A percentile compares a stretch with the other conserved stretches of the same genome.
Evolutionary conservation across 345 rosid genomes (phyloP).

Genomic region (Salix caprea): DNA sequence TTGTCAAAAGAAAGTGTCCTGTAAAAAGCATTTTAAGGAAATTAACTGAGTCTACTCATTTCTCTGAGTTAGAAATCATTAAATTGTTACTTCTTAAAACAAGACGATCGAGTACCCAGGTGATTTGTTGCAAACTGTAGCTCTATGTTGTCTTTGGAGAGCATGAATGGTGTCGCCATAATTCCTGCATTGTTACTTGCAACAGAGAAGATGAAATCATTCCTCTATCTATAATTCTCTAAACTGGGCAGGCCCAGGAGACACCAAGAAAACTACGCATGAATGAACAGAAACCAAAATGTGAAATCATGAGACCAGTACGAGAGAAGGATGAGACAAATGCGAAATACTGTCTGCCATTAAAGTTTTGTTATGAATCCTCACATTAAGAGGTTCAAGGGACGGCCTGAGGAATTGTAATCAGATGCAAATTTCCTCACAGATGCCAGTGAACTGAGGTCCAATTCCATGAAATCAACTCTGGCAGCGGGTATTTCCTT

Average conservation of each 20-base stretch:
- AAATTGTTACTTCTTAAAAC: neutral
- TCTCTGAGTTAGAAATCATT: neutral
- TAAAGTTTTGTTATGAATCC: slow-evolving; percentile 12
- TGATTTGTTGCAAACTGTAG: slow-evolving; percentile 32
- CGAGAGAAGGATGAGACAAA: too few species aligned
- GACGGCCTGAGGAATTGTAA: slow-evolving; percentile 27
- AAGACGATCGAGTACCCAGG: slow-evolving; percentile 8
- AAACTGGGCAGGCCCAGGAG: neutral
- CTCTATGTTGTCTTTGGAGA: slow-evolving; percentile 31
- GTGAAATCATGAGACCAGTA: neutral
- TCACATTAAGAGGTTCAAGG: slow-evolving; percentile 42
- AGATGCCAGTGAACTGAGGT: slow-evolving; percentile 41
- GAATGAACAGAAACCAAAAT: neutral
- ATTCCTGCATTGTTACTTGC: slow-evolving; percentile 37
- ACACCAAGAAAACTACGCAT: neutral
- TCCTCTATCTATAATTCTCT: neutral
- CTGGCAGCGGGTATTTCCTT: slow-evolving; percentile 18
- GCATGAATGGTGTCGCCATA: slow-evolving; percentile 31
- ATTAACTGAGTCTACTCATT: neutral
- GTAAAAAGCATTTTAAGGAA: slow-evolving; percentile 4
- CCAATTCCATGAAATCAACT: slow-evolving; percentile 37
- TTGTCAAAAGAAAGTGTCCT: slow-evolving; percentile 56
- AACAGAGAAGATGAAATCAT: slow-evolving; percentile 9
- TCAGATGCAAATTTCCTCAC: slow-evolving; percentile 36
- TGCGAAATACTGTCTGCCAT: too few species aligned